Evolutionary conservation across 202 grass and related monocot genomes (phyloP).

Genomic region (Eragrostis tef): DNA sequence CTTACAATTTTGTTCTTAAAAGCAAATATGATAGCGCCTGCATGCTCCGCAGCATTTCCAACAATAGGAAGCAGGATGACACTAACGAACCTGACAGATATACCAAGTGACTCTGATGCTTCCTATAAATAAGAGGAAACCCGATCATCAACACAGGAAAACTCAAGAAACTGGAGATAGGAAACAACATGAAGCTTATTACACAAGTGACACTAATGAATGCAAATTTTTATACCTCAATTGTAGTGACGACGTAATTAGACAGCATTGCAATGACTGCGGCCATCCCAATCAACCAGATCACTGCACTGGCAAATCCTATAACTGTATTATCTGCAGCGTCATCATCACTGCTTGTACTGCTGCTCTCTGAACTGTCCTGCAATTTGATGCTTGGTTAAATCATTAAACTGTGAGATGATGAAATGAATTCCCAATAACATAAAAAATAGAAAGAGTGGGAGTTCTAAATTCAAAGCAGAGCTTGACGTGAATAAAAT

Average conservation of each 20-base stretch:
- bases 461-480: neutral
- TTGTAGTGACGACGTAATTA: constrained; percentile 62
- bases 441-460: neutral
- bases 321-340: constrained; percentile 47
- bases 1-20: constrained; percentile 73
- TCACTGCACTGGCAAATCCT: constrained; percentile 63
- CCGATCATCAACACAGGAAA: neutral
- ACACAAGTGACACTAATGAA: neutral
- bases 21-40: constrained; percentile 74
- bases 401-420: constrained; percentile 6
- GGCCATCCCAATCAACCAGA: constrained; percentile 71
- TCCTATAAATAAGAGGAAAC: constrained; percentile 46
- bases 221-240: constrained; percentile 55
- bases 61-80: constrained; percentile 68
- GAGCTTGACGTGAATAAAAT: neutral
- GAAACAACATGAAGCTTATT: constrained; percentile 1
- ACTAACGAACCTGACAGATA: constrained; percentile 62
- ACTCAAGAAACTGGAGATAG: neutral
- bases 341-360: constrained; percentile 30
- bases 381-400: constrained; percentile 23
- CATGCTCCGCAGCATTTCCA: constrained; percentile 80
- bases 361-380: constrained; percentile 40
- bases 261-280: constrained; percentile 62
- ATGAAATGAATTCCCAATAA: neutral
- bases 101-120: constrained; percentile 60